phyloP scores from a whole-genome alignment of 176 grass and related monocot genomes.

The Oryza punctata region DNA sequence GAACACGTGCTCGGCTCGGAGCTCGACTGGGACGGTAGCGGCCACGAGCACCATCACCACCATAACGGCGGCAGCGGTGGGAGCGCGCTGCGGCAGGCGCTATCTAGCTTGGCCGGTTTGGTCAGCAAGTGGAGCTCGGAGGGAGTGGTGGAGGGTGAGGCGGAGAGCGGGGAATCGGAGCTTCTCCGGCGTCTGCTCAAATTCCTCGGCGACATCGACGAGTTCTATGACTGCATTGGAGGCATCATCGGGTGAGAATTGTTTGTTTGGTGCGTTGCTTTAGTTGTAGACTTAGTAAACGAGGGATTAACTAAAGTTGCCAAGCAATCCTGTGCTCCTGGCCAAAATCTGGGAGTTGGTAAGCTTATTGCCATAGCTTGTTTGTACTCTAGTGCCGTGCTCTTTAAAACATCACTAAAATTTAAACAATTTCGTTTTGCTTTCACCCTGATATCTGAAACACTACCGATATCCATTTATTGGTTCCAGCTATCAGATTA shows the following conservation, averaged over 20 bases:
- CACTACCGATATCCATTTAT: constrained; percentile 12
- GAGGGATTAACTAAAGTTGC: neutral
- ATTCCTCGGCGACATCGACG: constrained; percentile 66
- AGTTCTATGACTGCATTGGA: constrained; percentile 92
- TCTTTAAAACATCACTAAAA: neutral
- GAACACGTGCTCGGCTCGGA: constrained; percentile 81
- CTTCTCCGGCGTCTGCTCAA: constrained; percentile 68
- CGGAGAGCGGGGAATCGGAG: constrained; percentile 37
- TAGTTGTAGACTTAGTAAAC: constrained; percentile 13
- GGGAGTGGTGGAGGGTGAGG: constrained; percentile 32
- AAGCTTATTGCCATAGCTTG: neutral
- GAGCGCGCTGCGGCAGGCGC: constrained; percentile 62
- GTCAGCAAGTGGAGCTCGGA: constrained; percentile 76
- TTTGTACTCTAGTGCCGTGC: neutral
- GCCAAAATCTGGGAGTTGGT: constrained; percentile 16
- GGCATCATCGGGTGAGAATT: constrained; percentile 88
- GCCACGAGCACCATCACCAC: constrained; percentile 2
- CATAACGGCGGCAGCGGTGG: constrained; percentile 4
- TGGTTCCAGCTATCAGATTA: constrained; percentile 77
- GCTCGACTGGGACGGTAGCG: constrained; percentile 51
- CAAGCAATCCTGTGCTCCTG: neutral
- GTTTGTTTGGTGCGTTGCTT: constrained; percentile 4
- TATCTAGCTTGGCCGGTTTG: constrained; percentile 64
- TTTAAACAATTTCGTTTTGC: constrained; percentile 4
- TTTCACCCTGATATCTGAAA: constrained; percentile 25